Evolutionary conservation across 2,329 filamentous ascomycete species (phyloP).

Genomic region (Graphilbum ipis-grandicollis): DNA sequence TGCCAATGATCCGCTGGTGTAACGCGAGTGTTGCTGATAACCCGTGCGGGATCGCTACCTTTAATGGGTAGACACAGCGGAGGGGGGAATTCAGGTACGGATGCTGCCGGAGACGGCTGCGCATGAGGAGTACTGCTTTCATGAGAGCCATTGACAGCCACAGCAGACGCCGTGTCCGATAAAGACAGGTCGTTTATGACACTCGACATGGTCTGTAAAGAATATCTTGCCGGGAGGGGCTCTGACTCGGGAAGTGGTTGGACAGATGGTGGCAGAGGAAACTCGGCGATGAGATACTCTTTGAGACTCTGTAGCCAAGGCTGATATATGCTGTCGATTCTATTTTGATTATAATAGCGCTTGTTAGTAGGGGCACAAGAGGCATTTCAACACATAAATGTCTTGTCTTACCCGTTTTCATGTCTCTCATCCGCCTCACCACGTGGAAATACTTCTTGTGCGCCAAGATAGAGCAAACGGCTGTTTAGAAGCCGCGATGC

Average conservation of each 20-base stretch:
- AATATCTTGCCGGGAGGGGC: slow-evolving; percentile 61
- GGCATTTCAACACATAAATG: background rate
- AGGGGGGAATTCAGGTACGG: slow-evolving; percentile 9
- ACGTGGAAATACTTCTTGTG: slow-evolving; percentile 52
- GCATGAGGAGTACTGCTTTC: background rate
- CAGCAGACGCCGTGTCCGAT: no score
- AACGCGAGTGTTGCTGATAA: slow-evolving; percentile 52
- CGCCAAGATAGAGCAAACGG: slow-evolving; percentile 69
- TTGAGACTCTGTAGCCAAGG: slow-evolving; percentile 58
- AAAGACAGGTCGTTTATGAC: background rate
- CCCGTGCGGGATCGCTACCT: slow-evolving; percentile 32
- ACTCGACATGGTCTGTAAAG: slow-evolving; percentile 4
- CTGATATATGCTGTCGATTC: slow-evolving; percentile 66
- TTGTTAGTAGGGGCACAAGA: background rate
- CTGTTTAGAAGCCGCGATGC: slow-evolving; percentile 78
- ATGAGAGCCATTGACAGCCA: background rate
- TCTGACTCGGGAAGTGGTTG: slow-evolving; percentile 56
- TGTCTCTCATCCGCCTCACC: slow-evolving; percentile 92
- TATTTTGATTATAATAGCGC: slow-evolving; percentile 17
- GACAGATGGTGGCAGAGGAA: slow-evolving; percentile 50
- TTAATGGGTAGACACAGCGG: slow-evolving; percentile 36
- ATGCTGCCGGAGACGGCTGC: slow-evolving; percentile 1
- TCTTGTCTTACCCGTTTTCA: slow-evolving; percentile 65
- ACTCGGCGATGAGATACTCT: slow-evolving; percentile 45
- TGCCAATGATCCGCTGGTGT: slow-evolving; percentile 76